phyloP scores from a whole-genome alignment of 148 eudicot genomes.

The Oxyria digyna region DNA sequence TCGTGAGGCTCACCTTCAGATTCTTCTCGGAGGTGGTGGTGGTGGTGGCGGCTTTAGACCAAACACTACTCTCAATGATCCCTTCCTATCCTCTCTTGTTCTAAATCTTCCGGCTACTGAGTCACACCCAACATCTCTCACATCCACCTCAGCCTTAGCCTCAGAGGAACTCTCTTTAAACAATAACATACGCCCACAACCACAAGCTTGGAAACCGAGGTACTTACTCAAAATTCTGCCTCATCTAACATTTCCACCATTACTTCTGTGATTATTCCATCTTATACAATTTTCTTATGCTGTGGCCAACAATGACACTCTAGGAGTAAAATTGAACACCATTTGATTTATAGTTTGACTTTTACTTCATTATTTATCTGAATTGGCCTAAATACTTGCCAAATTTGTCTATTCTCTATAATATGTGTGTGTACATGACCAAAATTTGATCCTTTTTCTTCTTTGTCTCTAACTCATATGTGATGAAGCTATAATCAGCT shows the following conservation, averaged over 20 bases:
- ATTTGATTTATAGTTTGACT: not conserved
- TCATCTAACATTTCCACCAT: not conserved
- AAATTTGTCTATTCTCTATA: not conserved
- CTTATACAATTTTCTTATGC: not conserved
- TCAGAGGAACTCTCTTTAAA: conserved; percentile 44
- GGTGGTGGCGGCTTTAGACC: conserved; percentile 48
- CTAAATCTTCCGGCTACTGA: conserved; percentile 57
- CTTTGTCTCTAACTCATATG: not conserved
- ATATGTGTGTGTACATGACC: not conserved
- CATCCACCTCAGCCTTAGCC: conserved; percentile 35
- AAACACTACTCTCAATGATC: conserved; percentile 40
- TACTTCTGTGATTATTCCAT: not conserved
- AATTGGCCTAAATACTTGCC: not conserved
- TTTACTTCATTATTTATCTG: not conserved
- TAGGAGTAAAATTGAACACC: too few relatives aligned
- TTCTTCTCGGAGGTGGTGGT: conserved; percentile 80
- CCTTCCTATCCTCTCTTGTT: conserved; percentile 63
- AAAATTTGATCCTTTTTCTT: too few relatives aligned
- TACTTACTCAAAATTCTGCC: conserved; percentile 11
- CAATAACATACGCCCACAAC: conserved; percentile 24
- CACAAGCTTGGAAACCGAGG: conserved; percentile 71
- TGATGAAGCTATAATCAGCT: not conserved
- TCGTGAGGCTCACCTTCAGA: conserved; percentile 90
- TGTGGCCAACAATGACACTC: not conserved
- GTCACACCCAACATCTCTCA: conserved; percentile 51